Evolutionary conservation across 805 yeast genomes (phyloP).

Genomic region (Priceomyces carsonii): DNA sequence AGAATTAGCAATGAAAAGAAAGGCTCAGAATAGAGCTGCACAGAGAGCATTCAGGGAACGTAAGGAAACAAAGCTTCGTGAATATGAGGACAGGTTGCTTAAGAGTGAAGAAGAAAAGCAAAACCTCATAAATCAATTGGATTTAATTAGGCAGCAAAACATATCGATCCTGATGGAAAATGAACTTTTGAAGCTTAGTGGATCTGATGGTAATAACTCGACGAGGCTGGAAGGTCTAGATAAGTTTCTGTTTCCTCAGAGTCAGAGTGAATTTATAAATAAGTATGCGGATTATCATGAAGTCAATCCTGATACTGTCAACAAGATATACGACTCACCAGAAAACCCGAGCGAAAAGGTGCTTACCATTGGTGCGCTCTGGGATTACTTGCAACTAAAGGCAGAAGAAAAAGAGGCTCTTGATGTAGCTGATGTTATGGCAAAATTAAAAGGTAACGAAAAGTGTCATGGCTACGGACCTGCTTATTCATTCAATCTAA

Average conservation of each 20-base stretch:
- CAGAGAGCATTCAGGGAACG: conserved; percentile 86
- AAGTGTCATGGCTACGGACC: conserved; percentile 81
- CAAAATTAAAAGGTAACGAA: conserved; percentile 62
- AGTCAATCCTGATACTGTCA: conserved; percentile 18
- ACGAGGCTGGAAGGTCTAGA: conserved; percentile 4
- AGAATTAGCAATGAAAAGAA: conserved; percentile 55
- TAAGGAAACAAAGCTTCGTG: conserved; percentile 70
- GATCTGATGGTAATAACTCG: conserved; percentile 6
- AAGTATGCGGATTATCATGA: conserved; percentile 29
- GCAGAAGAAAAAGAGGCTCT: conserved; percentile 50
- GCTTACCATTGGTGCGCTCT: conserved; percentile 73
- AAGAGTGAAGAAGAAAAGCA: conserved; percentile 58
- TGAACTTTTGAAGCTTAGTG: conserved; percentile 43
- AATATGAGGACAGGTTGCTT: conserved; percentile 58
- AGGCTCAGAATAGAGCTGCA: conserved; percentile 83
- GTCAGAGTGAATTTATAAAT: conserved; percentile 34
- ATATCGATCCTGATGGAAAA: conserved; percentile 62
- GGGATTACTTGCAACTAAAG: conserved; percentile 68
- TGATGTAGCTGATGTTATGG: conserved; percentile 61
- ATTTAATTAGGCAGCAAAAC: conserved; percentile 54
- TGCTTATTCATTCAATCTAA: conserved; percentile 51
- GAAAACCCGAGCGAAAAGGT: conserved; percentile 47
- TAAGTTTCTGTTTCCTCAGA: conserved; percentile 35
- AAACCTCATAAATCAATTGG: conserved; percentile 47
- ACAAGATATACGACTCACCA: conserved; percentile 36